Evolutionary conservation across 768 basidiomycete genomes (phyloP).

Genomic region (Piloderma croceum): DNA sequence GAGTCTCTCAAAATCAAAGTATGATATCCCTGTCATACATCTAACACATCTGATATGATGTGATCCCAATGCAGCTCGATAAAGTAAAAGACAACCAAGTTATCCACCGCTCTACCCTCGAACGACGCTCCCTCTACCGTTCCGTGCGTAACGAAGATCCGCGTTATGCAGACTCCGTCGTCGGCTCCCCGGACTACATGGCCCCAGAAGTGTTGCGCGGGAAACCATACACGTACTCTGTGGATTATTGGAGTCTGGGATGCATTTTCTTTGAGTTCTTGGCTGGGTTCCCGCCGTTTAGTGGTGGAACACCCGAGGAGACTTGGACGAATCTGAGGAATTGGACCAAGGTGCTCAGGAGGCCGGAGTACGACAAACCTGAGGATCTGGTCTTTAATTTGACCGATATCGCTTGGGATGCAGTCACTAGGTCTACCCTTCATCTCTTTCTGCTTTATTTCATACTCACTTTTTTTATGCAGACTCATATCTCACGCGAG

Average conservation of each 20-base stretch:
- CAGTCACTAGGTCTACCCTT: constrained; percentile 64
- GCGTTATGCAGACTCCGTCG: constrained; percentile 94
- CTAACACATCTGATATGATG: constrained; percentile 10
- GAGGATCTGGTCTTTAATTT: constrained; percentile 98
- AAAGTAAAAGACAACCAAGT: constrained; percentile 93
- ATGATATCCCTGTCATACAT: constrained; percentile 7
- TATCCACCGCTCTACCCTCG: constrained; percentile 86
- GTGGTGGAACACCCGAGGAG: constrained; percentile 90
- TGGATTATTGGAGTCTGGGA: constrained; percentile 98
- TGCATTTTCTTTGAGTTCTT: constrained; percentile 98
- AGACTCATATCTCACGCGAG: constrained; percentile 87
- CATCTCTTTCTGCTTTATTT: background rate
- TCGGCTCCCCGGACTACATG: constrained; percentile 99
- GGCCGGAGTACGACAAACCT: constrained; percentile 92
- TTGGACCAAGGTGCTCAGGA: constrained; percentile 86
- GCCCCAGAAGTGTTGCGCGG: constrained; percentile 89
- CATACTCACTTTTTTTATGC: constrained; percentile 4
- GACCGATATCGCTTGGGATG: constrained; percentile 90
- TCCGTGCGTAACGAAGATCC: constrained; percentile 87
- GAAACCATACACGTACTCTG: constrained; percentile 91
- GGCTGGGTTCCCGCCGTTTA: constrained; percentile 97
- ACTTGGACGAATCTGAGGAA: constrained; percentile 99
- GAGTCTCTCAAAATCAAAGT: constrained; percentile 94
- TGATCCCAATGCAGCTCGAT: constrained; percentile 68
- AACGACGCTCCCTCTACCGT: constrained; percentile 91